Base-by-base conservation (phyloP, 176 grass and related monocot genomes). In the Bolboschoenus planiculmis region DNA sequence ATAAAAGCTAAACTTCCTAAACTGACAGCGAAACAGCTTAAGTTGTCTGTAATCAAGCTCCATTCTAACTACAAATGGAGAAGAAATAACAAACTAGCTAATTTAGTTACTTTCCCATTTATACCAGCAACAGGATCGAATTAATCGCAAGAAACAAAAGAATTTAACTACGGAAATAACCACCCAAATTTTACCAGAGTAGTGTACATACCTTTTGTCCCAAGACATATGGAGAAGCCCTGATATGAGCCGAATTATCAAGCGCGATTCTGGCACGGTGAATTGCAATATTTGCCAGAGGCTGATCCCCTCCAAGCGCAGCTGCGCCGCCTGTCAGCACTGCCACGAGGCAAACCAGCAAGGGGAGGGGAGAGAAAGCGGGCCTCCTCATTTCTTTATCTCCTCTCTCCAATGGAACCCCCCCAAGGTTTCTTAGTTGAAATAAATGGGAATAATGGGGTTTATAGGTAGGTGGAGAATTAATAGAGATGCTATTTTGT, bases 281-380 rank as follows among this genome's bases (percentile, higher is more conserved):
- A 74, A 92, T 65, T n/a, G 91, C 92, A 82, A 97, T 90, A 42
- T 87, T 85, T 51, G 92, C 93, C 83, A 97, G 88, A 58, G 91
- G 92, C 84, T 94, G 94, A 63, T 90, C 20, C 18, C 88, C 92
- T 37, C 85, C 81, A 11, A 39, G 78, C 75, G 71, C 47, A 39
- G 78, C 86, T 0, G 71, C 68, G 5, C 34, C 47, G 24, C 0
- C 63, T 7, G 30, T 15, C 20, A 34, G 30, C 14, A 14, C 42
- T 68, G 81, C 57, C 63, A 80, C 47, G 39, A 54, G 34, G 53
- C 13, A 11, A 35, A 20, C 14, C 24, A 79, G 4, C 37, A 65
- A 61, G n/a, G 61, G 76, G 31, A 66, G 65, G 35, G 47, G n/a
- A 76, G 50, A 57, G 70, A 31, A 55, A 54, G 10, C 44, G 36